These are phyloP conservation scores for Pichia sporocuriosa DNA, from an alignment of 805 yeast genomes.

Conservation along the genomic window DNA sequence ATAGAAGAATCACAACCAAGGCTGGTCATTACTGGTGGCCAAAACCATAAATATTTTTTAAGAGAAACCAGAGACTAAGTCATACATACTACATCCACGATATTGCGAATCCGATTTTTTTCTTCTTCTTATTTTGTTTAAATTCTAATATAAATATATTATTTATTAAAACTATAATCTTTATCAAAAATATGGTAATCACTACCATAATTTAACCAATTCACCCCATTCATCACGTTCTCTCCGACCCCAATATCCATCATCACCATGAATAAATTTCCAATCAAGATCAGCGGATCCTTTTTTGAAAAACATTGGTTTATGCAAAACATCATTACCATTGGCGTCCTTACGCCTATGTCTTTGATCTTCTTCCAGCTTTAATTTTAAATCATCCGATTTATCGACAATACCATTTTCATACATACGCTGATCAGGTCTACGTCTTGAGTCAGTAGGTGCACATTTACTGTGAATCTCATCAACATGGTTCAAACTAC, in stretches of 20 bases:
- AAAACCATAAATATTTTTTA: slow-evolving; percentile 28
- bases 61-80: slow-evolving; percentile 26
- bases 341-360: slow-evolving; percentile 57
- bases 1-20: neutral
- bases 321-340: slow-evolving; percentile 37
- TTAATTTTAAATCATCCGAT: slow-evolving; percentile 66
- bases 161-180: neutral
- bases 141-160: neutral
- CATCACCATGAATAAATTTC: slow-evolving; percentile 49
- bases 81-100: too few relatives aligned
- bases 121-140: slow-evolving; percentile 1
- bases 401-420: slow-evolving; percentile 61
- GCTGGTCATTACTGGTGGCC: slow-evolving; percentile 26
- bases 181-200: neutral
- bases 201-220: slow-evolving; percentile 49
- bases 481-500: slow-evolving; percentile 75
- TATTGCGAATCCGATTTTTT: too few relatives aligned
- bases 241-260: slow-evolving; percentile 78
- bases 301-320: slow-evolving; percentile 59
- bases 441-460: slow-evolving; percentile 80
- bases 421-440: slow-evolving; percentile 78
- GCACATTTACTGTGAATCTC: slow-evolving; percentile 63
- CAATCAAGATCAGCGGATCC: slow-evolving; percentile 38
- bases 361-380: slow-evolving; percentile 76
- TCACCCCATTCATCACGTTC: slow-evolving; percentile 55